Base-by-base conservation (phyloP, 2,329 filamentous ascomycete genomes). In the Diplodia seriata region DNA sequence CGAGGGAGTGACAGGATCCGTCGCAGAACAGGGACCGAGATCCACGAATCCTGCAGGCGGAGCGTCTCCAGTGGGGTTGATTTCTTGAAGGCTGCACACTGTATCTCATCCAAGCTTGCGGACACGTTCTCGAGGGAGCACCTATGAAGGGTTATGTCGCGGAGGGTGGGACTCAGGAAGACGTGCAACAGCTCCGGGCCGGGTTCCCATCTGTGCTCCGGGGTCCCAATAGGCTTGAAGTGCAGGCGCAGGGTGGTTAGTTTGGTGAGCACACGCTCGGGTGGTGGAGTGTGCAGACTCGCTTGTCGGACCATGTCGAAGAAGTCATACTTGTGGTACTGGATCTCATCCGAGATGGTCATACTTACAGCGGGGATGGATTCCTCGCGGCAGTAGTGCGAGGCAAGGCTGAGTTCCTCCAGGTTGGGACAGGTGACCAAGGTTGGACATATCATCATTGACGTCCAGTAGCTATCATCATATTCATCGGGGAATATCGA, bases 91-190 rank as follows among this genome's bases (percentile, higher is more conserved):
- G 4, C 23, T 8, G 50, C 26, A 11, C 8, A 38, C 2, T 38
- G 43, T 29, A 26, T 26, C 4, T 26, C 26, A 26, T 26, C 26
- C 26, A 26, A 63, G 20, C 9, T 14, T n/a, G 20, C 38, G 18
- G n/a, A 38, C n/a, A 4, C n/a, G 6, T 6, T 15, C 1, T 18
- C 6, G 2, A 63, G n/a, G 6, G 3, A 5, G 47, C 59, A 63
- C 5, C 29, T 3, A 4, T 51, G 23, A 26, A 63, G 31, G 4
- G n/a, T 9, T 4, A 63, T n/a, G 2, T 51, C 47, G n/a, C 59
- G 59, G 8, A 63, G 59, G 26, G 59, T 63, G n/a, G 59, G 59
- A 14, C 31, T 50, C 1, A 63, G 43, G 12, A 63, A 63, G 7
- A 63, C 38, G 31, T 38, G 29, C n/a, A 51, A 2, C 6, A 63